phyloP scores from a whole-genome alignment of 2,329 filamentous ascomycete genomes.

The Thielaviopsis punctulata region DNA sequence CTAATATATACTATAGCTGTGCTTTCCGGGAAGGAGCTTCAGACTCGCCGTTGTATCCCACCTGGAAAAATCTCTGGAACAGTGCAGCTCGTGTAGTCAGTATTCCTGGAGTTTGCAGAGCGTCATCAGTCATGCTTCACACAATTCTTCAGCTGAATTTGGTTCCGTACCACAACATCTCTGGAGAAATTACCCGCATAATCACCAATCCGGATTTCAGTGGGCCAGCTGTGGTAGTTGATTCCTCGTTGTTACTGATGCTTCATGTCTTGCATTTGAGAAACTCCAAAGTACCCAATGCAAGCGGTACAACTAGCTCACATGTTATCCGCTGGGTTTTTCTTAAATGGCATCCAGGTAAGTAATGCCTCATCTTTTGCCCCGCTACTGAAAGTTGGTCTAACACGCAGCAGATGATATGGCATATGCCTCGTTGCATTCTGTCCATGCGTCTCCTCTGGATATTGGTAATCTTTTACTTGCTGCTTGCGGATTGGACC shows the following conservation, averaged over 20 bases:
- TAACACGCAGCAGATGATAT: conserved; percentile 37
- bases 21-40: conserved; percentile 13
- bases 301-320: conserved; percentile 48
- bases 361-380: conserved; percentile 16
- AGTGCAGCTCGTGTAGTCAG: conserved; percentile 53
- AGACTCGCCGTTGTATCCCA: conserved; percentile 10
- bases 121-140: conserved; percentile 58
- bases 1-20: conserved; percentile 19
- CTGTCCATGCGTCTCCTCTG: conserved; percentile 43
- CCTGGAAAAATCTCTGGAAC: conserved; percentile 65
- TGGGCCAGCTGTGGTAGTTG: conserved; percentile 62
- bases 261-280: conserved; percentile 47
- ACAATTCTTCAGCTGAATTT: conserved; percentile 48
- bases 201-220: conserved; percentile 63
- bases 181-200: conserved; percentile 54
- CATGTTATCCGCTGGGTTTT: conserved; percentile 70
- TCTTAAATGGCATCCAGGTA: conserved; percentile 67
- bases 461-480: conserved; percentile 54
- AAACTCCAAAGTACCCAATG: conserved; percentile 49
- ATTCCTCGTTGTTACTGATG: conserved; percentile 63
- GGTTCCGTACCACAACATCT: conserved; percentile 48
- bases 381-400: not conserved
- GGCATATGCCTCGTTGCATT: conserved; percentile 46
- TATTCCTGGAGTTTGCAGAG: conserved; percentile 52
- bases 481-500: conserved; percentile 42